Percentiles rank a stretch among this genome's conserved stretches.
phyloP scores from a whole-genome alignment of 352 stramenopile genomes.

The Phytophthora cajani region DNA sequence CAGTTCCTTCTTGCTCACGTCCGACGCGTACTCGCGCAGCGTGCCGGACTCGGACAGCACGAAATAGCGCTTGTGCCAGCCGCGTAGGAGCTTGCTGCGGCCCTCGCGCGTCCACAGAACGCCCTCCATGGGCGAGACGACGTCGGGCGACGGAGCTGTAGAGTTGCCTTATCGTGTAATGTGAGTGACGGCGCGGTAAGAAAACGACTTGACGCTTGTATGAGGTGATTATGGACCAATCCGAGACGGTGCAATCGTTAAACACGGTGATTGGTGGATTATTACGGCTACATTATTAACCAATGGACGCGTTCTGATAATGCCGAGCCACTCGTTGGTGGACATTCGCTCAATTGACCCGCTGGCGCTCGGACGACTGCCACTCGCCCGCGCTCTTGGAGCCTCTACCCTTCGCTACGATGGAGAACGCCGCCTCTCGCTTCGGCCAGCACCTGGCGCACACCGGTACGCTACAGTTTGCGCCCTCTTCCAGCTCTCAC shows the following conservation, averaged over 20 bases:
- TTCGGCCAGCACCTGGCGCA: slow-evolving; percentile 88
- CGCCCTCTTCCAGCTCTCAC: background rate
- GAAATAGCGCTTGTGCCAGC: slow-evolving; percentile 79
- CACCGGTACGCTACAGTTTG: slow-evolving; percentile 50
- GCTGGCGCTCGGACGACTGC: background rate
- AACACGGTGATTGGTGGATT: slow-evolving; percentile 11
- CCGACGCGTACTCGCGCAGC: slow-evolving; percentile 59
- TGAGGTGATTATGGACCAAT: background rate
- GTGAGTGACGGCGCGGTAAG: background rate
- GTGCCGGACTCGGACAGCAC: slow-evolving; percentile 54
- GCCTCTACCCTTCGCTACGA: slow-evolving; percentile 20
- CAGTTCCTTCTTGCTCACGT: slow-evolving; percentile 24
- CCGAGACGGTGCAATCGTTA: background rate
- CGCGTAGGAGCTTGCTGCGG: slow-evolving; percentile 62
- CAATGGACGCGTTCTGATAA: slow-evolving; percentile 30
- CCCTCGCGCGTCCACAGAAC: slow-evolving; percentile 57
- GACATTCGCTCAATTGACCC: background rate
- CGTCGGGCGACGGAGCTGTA: background rate
- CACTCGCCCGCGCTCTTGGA: background rate
- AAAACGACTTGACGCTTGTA: background rate
- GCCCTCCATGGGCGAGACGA: slow-evolving; percentile 53
- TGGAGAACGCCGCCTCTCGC: slow-evolving; percentile 81
- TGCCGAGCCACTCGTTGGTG: background rate
- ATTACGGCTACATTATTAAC: slow-evolving; percentile 1
- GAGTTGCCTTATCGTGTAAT: background rate